Percentiles rank a stretch among this genome's conserved stretches.
These are phyloP conservation scores for Mycosphaerella arachidis DNA, from an alignment of 2,329 filamentous ascomycete species.

Conservation along the genomic window DNA sequence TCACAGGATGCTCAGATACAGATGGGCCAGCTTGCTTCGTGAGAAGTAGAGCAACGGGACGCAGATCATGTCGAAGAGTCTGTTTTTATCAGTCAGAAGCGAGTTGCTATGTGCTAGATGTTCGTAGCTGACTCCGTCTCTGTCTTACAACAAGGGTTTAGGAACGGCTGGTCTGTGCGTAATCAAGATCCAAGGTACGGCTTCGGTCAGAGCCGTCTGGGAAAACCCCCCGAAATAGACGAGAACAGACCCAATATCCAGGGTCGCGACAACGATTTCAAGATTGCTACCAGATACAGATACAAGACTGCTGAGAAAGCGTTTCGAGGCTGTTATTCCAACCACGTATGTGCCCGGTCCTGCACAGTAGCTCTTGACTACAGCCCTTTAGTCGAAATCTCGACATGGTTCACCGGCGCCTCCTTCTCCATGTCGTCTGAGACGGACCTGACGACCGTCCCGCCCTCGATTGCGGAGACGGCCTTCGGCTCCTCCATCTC, in stretches of 20 bases:
- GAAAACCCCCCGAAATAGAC: background rate
- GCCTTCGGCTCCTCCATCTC: constrained; percentile 28
- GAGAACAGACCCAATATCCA: background rate
- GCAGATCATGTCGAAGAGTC: too few relatives aligned
- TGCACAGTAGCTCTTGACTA: background rate
- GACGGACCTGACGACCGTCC: background rate
- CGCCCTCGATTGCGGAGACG: constrained; percentile 7
- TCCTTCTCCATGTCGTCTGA: constrained; percentile 11
- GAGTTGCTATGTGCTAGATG: too few relatives aligned
- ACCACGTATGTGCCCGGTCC: background rate
- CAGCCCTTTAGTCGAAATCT: constrained; percentile 1
- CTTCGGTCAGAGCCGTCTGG: too few relatives aligned
- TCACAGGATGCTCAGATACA: too few relatives aligned
- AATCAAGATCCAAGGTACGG: too few relatives aligned
- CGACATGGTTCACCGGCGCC: constrained; percentile 10
- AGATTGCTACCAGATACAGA: background rate
- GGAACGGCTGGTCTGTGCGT: too few relatives aligned
- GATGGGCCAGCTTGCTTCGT: too few relatives aligned
- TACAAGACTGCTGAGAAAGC: too few relatives aligned
- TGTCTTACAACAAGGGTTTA: too few relatives aligned
- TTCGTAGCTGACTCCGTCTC: too few relatives aligned
- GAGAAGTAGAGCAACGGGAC: too few relatives aligned
- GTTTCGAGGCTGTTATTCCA: background rate
- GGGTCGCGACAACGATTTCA: background rate
- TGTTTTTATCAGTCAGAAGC: too few relatives aligned